Evolutionary conservation across 768 basidiomycete genomes (phyloP).

Genomic region (Chalciporus piperatus): DNA sequence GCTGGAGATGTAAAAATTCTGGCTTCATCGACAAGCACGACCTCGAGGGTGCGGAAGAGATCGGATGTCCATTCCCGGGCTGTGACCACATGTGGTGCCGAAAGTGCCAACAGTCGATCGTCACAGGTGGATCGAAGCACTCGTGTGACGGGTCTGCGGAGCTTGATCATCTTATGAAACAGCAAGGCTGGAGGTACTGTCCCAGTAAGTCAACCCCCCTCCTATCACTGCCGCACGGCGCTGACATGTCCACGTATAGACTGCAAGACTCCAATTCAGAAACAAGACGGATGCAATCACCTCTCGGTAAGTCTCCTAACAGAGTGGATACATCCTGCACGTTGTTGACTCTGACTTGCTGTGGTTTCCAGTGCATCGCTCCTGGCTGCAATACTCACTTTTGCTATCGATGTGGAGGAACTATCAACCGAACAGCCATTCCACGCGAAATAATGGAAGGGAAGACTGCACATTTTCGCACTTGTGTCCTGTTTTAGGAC

Average conservation of each 20-base stretch:
- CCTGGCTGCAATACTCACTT: slow-evolving; percentile 60
- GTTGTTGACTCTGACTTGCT: neutral
- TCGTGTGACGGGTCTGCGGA: slow-evolving; percentile 30
- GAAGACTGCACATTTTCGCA: slow-evolving; percentile 32
- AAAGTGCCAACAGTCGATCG: slow-evolving; percentile 45
- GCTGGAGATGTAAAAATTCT: slow-evolving; percentile 45
- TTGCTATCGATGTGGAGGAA: slow-evolving; percentile 48
- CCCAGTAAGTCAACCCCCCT: slow-evolving; percentile 40
- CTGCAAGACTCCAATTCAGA: slow-evolving; percentile 51
- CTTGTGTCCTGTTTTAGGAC: slow-evolving; percentile 26
- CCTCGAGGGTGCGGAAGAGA: slow-evolving; percentile 36
- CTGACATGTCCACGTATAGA: slow-evolving; percentile 22
- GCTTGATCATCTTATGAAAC: slow-evolving; percentile 43
- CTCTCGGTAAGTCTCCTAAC: slow-evolving; percentile 45
- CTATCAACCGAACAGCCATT: slow-evolving; percentile 42
- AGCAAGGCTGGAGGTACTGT: slow-evolving; percentile 60
- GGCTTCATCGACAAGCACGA: slow-evolving; percentile 52
- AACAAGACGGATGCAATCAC: slow-evolving; percentile 53
- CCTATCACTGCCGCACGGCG: neutral
- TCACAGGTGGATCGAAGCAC: slow-evolving; percentile 38
- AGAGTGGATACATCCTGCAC: neutral
- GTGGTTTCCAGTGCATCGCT: slow-evolving; percentile 42
- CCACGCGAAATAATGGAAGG: slow-evolving; percentile 31
- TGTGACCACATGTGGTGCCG: slow-evolving; percentile 62
- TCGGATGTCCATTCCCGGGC: slow-evolving; percentile 47